Conservation (phyloP, 345 rosid genomes). For the Moringa oleifera region DNA sequence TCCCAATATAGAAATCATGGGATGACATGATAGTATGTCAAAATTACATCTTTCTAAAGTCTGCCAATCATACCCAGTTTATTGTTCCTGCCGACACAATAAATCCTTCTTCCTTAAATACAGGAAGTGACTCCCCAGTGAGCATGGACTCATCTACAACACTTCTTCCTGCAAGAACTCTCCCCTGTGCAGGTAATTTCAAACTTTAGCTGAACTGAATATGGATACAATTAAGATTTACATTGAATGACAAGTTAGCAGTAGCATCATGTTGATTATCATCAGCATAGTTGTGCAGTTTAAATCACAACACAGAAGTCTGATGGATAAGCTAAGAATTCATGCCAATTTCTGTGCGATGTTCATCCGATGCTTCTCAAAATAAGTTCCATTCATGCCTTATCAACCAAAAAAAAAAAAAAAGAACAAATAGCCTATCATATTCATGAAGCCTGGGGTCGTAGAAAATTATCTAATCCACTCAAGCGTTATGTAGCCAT, state of each 20-base stretch:
- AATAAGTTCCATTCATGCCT: too few relatives aligned
- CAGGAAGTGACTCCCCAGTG: slow-evolving; percentile 94
- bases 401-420: too few relatives aligned
- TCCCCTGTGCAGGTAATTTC: slow-evolving; percentile 46
- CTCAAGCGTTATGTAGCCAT: neutral
- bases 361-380: too few relatives aligned
- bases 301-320: neutral
- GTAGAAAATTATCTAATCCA: neutral
- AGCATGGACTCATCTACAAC: slow-evolving; percentile 98
- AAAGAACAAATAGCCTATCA: too few relatives aligned
- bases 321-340: neutral
- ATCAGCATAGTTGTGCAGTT: slow-evolving; percentile 1
- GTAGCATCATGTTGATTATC: neutral
- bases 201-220: slow-evolving; percentile 15
- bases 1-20: slow-evolving; percentile 2
- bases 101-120: slow-evolving; percentile 70
- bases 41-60: slow-evolving; percentile 1
- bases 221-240: slow-evolving; percentile 6
- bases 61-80: slow-evolving; percentile 61
- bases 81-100: slow-evolving; percentile 89
- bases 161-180: slow-evolving; percentile 87
- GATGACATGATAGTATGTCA: slow-evolving; percentile 1
- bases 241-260: slow-evolving; percentile 2
- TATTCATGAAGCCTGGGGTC: too few relatives aligned
- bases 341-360: too few relatives aligned